These are phyloP conservation scores for Laburnicola sp. DNA, from an alignment of 2,329 filamentous ascomycete species.

Conservation along the genomic window DNA sequence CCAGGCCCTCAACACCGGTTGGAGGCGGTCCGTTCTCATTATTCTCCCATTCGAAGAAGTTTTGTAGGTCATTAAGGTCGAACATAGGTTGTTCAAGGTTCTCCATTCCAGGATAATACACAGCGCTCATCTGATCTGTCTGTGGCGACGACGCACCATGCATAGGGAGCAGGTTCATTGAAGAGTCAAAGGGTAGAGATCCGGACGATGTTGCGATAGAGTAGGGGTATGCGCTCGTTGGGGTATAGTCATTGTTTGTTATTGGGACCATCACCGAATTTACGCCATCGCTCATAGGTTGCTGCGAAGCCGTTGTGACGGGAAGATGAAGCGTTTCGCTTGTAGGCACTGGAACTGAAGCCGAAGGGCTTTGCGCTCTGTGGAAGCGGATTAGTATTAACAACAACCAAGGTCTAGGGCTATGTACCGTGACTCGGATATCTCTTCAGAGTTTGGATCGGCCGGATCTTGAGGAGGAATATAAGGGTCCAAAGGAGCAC, in stretches of 20 bases:
- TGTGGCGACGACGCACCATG: slow-evolving; percentile 8
- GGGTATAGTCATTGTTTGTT: background rate
- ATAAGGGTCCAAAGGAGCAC: slow-evolving; percentile 30
- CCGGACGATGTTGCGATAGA: background rate
- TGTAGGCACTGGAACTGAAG: background rate
- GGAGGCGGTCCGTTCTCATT: slow-evolving; percentile 29
- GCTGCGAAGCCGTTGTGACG: background rate
- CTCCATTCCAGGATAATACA: slow-evolving; percentile 18
- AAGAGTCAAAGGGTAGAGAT: background rate
- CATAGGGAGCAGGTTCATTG: background rate
- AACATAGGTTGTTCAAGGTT: slow-evolving; percentile 34
- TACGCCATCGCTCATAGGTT: background rate
- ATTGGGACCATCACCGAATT: background rate
- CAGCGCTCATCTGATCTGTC: slow-evolving; percentile 15
- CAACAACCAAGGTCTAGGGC: slow-evolving; percentile 14
- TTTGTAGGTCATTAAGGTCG: slow-evolving; percentile 37
- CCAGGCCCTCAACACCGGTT: slow-evolving; percentile 36
- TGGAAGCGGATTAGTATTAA: slow-evolving; percentile 12
- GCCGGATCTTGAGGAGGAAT: slow-evolving; percentile 36
- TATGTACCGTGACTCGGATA: slow-evolving; percentile 14
- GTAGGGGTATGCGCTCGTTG: slow-evolving; percentile 3
- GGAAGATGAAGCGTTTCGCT: background rate
- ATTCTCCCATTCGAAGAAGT: slow-evolving; percentile 39
- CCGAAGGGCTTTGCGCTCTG: background rate
- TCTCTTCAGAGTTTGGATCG: slow-evolving; percentile 25